These are phyloP conservation scores for Arthroderma sp. DNA, from an alignment of 2,329 filamentous ascomycete species.

Conservation along the genomic window DNA sequence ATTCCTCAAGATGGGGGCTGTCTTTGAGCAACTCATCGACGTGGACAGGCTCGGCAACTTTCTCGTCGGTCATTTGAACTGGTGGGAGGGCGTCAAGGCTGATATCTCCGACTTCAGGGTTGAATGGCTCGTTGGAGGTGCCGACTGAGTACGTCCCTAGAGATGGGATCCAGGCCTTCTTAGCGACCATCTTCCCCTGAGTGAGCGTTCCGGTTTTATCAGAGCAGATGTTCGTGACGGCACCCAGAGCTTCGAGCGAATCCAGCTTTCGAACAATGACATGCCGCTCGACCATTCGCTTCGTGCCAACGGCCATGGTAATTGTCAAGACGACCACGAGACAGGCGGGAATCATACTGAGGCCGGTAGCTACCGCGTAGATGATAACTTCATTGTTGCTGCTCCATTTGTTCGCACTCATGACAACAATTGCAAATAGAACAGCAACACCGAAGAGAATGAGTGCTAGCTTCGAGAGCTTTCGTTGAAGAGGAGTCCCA, in stretches of 20 bases:
- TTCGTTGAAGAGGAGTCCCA: slow-evolving; percentile 58
- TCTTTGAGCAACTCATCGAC: slow-evolving; percentile 31
- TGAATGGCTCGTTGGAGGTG: slow-evolving; percentile 43
- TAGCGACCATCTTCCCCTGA: slow-evolving; percentile 53
- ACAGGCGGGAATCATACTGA: slow-evolving; percentile 52
- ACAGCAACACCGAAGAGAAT: slow-evolving; percentile 56
- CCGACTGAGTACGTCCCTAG: slow-evolving; percentile 48
- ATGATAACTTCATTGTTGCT: slow-evolving; percentile 49
- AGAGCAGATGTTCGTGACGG: slow-evolving; percentile 48
- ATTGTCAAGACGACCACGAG: slow-evolving; percentile 56
- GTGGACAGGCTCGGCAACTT: slow-evolving; percentile 16
- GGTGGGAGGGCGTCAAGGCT: slow-evolving; percentile 29
- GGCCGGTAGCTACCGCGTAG: slow-evolving; percentile 48
- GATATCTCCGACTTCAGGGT: slow-evolving; percentile 43
- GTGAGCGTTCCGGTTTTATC: slow-evolving; percentile 51
- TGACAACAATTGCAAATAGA: slow-evolving; percentile 56
- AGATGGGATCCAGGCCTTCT: slow-evolving; percentile 47
- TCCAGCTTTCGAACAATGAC: slow-evolving; percentile 48
- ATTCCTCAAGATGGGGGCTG: slow-evolving; percentile 42
- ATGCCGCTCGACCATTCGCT: slow-evolving; percentile 44
- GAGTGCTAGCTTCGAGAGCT: slow-evolving; percentile 55
- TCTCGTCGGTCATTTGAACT: slow-evolving; percentile 19
- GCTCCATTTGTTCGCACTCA: slow-evolving; percentile 51
- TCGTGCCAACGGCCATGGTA: slow-evolving; percentile 52
- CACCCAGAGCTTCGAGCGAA: slow-evolving; percentile 49